Evolutionary conservation across 2,329 filamentous ascomycete species (phyloP).

Genomic region (Botrytis aclada): DNA sequence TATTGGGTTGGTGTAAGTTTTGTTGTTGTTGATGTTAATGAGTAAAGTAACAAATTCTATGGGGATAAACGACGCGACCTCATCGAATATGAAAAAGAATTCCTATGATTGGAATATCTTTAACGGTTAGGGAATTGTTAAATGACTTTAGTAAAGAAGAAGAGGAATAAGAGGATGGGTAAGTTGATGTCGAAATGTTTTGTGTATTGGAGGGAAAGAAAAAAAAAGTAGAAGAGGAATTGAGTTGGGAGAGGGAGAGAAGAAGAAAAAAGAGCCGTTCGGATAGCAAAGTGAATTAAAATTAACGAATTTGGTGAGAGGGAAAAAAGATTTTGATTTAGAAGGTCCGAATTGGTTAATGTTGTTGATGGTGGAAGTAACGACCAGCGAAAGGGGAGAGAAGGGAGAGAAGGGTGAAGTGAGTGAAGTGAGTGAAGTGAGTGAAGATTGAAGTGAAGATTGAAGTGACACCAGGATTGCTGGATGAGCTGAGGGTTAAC

Average conservation of each 20-base stretch:
- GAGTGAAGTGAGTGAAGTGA: neutral
- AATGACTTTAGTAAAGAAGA: neutral
- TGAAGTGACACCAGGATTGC: neutral
- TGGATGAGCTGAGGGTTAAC: neutral
- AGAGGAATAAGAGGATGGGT: slow-evolving; percentile 8
- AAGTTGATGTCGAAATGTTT: slow-evolving; percentile 13
- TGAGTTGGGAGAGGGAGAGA: neutral
- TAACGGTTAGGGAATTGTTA: neutral
- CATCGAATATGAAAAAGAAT: slow-evolving; percentile 18
- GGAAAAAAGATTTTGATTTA: neutral
- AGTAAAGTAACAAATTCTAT: slow-evolving; percentile 13
- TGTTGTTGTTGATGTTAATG: neutral
- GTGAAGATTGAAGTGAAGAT: neutral
- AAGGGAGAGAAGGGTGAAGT: neutral
- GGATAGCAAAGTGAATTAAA: neutral
- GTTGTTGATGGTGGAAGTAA: neutral
- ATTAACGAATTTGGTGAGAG: neutral
- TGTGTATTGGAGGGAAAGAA: slow-evolving; percentile 1
- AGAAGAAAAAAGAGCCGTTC: neutral
- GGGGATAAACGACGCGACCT: slow-evolving; percentile 11
- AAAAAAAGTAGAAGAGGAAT: neutral
- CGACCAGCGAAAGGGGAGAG: neutral
- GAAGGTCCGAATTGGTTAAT: slow-evolving; percentile 5
- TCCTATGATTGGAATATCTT: neutral
- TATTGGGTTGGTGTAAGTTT: neutral